A percentile compares a stretch with the other conserved stretches of the same genome.
phyloP scores from a whole-genome alignment of 2,329 filamentous ascomycete species.

The Sclerotinia subarctica region DNA sequence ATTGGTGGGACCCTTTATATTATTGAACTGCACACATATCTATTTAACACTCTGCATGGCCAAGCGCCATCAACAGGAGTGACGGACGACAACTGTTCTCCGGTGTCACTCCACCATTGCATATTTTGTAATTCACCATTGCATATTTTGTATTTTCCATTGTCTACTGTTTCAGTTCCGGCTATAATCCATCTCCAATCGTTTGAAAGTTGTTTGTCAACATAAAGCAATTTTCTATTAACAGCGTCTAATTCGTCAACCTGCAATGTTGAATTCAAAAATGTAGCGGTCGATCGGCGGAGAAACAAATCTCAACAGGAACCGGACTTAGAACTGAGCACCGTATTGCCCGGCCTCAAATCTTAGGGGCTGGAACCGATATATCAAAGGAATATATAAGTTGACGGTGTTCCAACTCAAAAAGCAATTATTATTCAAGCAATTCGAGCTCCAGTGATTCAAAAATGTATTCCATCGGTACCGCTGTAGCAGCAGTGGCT shows the following conservation, averaged over 20 bases:
- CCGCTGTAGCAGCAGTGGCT: background rate
- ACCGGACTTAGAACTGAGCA: background rate
- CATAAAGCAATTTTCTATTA: background rate
- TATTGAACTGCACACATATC: background rate
- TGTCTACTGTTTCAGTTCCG: no score
- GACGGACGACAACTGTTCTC: background rate
- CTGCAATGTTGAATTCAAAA: background rate
- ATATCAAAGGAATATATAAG: background rate
- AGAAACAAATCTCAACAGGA: background rate
- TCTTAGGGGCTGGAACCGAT: background rate
- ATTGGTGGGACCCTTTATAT: no score
- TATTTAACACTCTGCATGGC: background rate
- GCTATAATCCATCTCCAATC: no score
- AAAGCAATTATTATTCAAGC: background rate
- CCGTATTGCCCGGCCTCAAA: background rate
- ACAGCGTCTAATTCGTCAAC: background rate
- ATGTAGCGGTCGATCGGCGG: background rate
- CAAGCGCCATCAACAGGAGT: background rate
- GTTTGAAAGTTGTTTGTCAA: background rate
- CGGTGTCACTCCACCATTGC: background rate
- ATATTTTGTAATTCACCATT: conserved; percentile 1
- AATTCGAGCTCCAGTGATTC: no score
- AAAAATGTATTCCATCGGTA: background rate
- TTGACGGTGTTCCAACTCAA: background rate
- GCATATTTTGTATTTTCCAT: background rate